Conservation (phyloP, 345 rosid genomes). For the Corymbia maculata region DNA sequence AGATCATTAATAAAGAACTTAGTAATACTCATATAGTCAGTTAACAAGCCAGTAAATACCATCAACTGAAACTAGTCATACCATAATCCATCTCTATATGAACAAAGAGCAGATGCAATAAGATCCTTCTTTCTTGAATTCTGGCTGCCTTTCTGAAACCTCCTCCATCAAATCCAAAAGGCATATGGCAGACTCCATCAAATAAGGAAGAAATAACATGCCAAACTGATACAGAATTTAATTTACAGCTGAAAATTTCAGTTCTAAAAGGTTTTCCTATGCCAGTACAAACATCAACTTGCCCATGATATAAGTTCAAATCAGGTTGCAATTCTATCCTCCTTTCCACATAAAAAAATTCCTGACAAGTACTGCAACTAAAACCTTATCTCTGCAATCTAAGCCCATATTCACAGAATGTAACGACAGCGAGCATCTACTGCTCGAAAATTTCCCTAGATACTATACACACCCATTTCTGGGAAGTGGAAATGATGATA, state of each 20-base stretch:
- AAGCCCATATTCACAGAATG: background rate
- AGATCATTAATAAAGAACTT: slow-evolving; percentile 3
- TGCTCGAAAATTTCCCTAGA: background rate
- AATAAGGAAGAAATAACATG: background rate
- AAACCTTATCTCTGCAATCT: background rate
- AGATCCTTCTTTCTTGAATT: slow-evolving; percentile 66
- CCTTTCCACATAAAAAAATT: background rate
- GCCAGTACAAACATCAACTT: background rate
- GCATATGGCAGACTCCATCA: background rate
- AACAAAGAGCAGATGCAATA: slow-evolving; percentile 41
- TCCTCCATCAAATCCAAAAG: slow-evolving; percentile 3
- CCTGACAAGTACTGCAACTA: background rate
- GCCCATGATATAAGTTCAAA: background rate
- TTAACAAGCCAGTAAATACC: background rate
- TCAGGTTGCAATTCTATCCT: background rate
- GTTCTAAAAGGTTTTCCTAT: background rate
- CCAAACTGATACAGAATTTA: background rate
- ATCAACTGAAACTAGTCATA: slow-evolving; percentile 5
- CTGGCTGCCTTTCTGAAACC: slow-evolving; percentile 28
- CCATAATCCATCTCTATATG: slow-evolving; percentile 47
- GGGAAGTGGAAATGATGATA: background rate
- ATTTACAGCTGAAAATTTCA: background rate
- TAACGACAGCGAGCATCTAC: background rate
- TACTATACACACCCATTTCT: background rate
- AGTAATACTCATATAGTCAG: background rate